Evolutionary conservation across 208 protist species (phyloP).

Genomic region (Naegleria lovaniensis): DNA sequence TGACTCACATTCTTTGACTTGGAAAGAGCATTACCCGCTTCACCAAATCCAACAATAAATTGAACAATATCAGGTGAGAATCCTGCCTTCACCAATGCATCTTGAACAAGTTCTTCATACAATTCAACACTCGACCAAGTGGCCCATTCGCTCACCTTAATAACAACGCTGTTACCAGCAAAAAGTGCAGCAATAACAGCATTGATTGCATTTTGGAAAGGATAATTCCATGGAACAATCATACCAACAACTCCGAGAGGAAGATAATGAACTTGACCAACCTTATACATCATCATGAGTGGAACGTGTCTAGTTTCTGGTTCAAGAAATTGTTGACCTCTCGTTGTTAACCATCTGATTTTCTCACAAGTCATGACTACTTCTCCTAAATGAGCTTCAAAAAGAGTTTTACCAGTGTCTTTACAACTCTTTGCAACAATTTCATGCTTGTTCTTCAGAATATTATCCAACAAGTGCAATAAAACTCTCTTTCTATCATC

Average conservation of each 20-base stretch:
- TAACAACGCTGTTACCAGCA: constrained; percentile 54
- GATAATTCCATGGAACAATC: constrained; percentile 90
- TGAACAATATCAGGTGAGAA: constrained; percentile 76
- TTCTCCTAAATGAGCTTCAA: constrained; percentile 77
- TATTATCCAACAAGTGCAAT: neutral
- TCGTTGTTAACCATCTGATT: constrained; percentile 68
- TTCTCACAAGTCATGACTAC: constrained; percentile 82
- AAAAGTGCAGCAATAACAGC: constrained; percentile 86
- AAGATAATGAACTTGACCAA: constrained; percentile 66
- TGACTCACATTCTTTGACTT: constrained; percentile 66
- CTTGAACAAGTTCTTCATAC: constrained; percentile 77
- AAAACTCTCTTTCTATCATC: neutral
- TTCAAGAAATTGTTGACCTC: constrained; percentile 66
- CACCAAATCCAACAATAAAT: constrained; percentile 82
- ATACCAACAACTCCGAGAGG: constrained; percentile 79
- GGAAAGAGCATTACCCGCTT: constrained; percentile 75
- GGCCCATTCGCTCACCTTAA: constrained; percentile 75
- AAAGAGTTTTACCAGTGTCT: constrained; percentile 19
- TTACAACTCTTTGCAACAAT: neutral
- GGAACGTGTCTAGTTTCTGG: constrained; percentile 71
- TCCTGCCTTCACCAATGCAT: constrained; percentile 69
- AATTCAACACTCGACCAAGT: constrained; percentile 78
- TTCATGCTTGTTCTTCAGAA: constrained; percentile 2
- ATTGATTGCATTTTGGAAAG: constrained; percentile 85
- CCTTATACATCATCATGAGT: constrained; percentile 76